Conservation (phyloP, 768 basidiomycete genomes). For the Phanerochaete carnosa region DNA sequence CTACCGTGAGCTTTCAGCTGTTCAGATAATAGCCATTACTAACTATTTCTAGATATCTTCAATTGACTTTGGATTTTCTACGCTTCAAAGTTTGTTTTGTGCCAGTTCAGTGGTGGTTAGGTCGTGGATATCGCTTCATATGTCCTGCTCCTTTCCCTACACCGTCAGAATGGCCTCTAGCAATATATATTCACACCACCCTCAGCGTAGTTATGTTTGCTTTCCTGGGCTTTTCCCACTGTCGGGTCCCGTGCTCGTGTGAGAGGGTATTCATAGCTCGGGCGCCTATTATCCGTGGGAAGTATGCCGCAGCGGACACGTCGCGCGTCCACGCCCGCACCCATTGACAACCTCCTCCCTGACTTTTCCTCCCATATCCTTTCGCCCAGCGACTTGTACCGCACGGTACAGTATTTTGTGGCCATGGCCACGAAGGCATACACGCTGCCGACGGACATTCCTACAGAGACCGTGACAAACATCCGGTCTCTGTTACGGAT, state of each 20-base stretch:
- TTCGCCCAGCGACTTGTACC: constrained; percentile 1
- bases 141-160: neutral
- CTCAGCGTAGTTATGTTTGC: neutral
- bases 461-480: constrained; percentile 74
- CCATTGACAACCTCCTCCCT: constrained; percentile 1
- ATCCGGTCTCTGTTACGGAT: constrained; percentile 90
- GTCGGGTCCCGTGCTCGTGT: neutral
- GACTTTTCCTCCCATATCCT: neutral
- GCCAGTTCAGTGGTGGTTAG: no score
- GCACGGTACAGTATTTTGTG: constrained; percentile 17
- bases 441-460: constrained; percentile 65
- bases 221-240: neutral
- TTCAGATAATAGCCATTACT: neutral
- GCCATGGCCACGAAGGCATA: constrained; percentile 70
- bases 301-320: neutral
- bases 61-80: no score
- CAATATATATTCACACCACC: neutral
- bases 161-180: neutral
- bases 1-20: neutral
- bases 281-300: neutral
- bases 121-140: no score
- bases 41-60: neutral
- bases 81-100: no score
- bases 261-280: neutral
- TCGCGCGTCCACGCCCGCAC: neutral